Percentiles rank a stretch among this genome's conserved stretches.
Evolutionary conservation across 2,329 filamentous ascomycete species (phyloP).

Genomic region (Septoria linicola): DNA sequence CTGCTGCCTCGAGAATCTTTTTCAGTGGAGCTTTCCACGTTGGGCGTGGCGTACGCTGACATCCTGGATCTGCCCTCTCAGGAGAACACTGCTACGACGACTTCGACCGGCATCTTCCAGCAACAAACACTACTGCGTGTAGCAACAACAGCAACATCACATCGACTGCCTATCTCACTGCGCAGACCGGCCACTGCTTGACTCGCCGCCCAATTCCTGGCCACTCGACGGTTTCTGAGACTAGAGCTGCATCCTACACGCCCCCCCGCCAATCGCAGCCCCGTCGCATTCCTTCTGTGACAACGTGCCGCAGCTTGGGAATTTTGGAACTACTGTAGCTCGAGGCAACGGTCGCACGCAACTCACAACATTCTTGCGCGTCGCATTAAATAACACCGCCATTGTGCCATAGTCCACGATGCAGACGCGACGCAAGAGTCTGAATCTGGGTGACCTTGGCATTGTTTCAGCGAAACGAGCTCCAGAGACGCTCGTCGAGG

Average conservation of each 20-base stretch:
- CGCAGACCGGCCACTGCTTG: background rate
- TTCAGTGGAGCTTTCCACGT: background rate
- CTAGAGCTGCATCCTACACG: conserved; percentile 16
- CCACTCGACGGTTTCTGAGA: background rate
- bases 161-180: background rate
- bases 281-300: conserved; percentile 9
- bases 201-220: background rate
- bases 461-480: conserved; percentile 72
- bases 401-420: conserved; percentile 50
- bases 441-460: conserved; percentile 88
- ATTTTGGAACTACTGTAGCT: conserved; percentile 3
- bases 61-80: background rate
- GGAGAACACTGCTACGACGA: background rate
- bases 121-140: background rate
- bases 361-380: conserved; percentile 1
- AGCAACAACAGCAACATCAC: background rate
- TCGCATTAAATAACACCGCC: conserved; percentile 7
- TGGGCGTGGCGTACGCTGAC: background rate
- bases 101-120: background rate
- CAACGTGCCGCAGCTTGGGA: conserved; percentile 7
- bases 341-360: conserved; percentile 1
- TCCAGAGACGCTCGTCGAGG: conserved; percentile 62
- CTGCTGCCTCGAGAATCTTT: background rate
- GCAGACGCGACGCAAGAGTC: conserved; percentile 93
- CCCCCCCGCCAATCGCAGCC: conserved; percentile 17